Evolutionary conservation across 2,329 filamentous ascomycete species (phyloP), one percentile per base, ranked within the genome.

Genomic region (Akanthomyces uredinophilus): DNA sequence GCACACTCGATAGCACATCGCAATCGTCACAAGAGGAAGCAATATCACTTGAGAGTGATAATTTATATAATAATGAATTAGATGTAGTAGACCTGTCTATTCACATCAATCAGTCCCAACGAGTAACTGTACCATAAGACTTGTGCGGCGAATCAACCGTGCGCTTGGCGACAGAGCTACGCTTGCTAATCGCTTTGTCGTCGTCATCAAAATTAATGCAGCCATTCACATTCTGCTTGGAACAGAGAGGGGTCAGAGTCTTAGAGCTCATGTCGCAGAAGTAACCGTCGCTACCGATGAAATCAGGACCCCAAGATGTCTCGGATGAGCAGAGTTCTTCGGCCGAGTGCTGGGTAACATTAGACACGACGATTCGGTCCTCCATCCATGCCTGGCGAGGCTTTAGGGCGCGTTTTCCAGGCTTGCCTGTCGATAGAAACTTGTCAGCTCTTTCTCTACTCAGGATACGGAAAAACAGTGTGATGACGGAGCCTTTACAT

Each of bases 221-320:
- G 49, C 62, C 51, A 10, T 56, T 41, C 8, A 64, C 47, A 20
- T 54, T 20, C 2, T 64, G n/a, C n/a, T 39, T 41, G 10, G 54
- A 61, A 43, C 58, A 64, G 32, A 64, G 53, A 2, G 59, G 59
- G n/a, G 29, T 22, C 35, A 62, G 41, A 4, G 59, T 64, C 59
- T 64, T 62, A 47, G 39, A 55, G 16, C 29, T 27, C 63, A 64
- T 64, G 51, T 64, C 54, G 53, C 59, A 64, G 24, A 61, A 64
- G 3, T 43, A 22, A 22, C 59, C 63, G 20, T 64, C 63, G 3
- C 39, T 13, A 22, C 63, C 59, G 11, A 62, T 47, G 24, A 64
- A 64, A 35, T 62, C 59, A 3, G 59, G 63, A 2, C 63, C 63
- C 52, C 53, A 64, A 2, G 63, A 64, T 3, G 47, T 62, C 5